Evolutionary conservation across 148 eudicot species (phyloP).

Genomic region (Selenicereus undatus): DNA sequence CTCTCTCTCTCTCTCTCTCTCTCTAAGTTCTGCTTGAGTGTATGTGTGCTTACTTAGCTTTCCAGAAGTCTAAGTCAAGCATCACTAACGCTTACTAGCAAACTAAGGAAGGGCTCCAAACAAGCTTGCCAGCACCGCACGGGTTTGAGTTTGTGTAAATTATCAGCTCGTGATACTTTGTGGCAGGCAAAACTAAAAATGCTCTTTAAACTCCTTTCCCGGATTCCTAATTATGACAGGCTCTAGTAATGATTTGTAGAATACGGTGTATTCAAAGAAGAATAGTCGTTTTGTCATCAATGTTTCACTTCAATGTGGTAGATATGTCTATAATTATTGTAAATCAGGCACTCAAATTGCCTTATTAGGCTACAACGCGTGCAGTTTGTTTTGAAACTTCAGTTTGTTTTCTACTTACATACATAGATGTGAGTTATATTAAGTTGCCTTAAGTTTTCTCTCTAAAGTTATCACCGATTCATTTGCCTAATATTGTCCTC

Average conservation of each 20-base stretch:
- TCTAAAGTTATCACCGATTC: neutral
- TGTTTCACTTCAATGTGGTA: too few relatives aligned
- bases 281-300: too few relatives aligned
- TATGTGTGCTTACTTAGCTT: too few relatives aligned
- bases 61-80: too few relatives aligned
- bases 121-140: too few relatives aligned
- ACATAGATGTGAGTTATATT: constrained; percentile 3
- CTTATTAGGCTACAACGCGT: neutral
- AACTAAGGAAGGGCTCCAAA: too few relatives aligned
- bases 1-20: too few relatives aligned
- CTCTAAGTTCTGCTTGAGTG: too few relatives aligned
- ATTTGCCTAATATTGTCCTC: constrained; percentile 21
- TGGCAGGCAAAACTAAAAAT: neutral
- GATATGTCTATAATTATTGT: neutral
- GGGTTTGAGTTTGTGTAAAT: too few relatives aligned
- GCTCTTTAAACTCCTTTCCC: neutral
- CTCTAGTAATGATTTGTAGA: neutral
- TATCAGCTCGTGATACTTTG: too few relatives aligned
- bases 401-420: neutral
- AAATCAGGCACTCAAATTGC: neutral
- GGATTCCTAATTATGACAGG: neutral
- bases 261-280: neutral
- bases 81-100: too few relatives aligned
- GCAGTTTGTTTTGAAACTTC: neutral
- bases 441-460: neutral